phyloP scores from a whole-genome alignment of 371 early-diverging fungal genomes.

The Rhizopus sp. region DNA sequence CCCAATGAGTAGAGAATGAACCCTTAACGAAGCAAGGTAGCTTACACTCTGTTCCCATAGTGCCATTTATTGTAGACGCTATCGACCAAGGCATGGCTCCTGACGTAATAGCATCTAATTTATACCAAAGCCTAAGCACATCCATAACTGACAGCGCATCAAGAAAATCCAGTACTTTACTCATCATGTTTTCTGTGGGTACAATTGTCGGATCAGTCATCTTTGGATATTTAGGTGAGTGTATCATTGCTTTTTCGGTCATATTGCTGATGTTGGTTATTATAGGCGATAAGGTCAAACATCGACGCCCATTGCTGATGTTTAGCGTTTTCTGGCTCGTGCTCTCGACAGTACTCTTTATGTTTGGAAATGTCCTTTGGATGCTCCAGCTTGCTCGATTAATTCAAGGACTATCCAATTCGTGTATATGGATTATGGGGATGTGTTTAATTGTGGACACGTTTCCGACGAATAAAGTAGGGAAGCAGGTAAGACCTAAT shows the following conservation, averaged over 20 bases:
- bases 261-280: background rate
- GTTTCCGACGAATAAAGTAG: conserved; percentile 50
- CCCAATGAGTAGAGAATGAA: conserved; percentile 53
- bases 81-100: conserved; percentile 26
- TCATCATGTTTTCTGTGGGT: conserved; percentile 64
- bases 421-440: conserved; percentile 59
- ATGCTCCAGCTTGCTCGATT: conserved; percentile 58
- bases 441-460: conserved; percentile 59
- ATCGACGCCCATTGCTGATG: conserved; percentile 59
- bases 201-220: conserved; percentile 68
- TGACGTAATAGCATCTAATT: conserved; percentile 1
- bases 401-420: conserved; percentile 60
- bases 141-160: conserved; percentile 42
- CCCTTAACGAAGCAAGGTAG: background rate
- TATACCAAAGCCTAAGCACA: conserved; percentile 6
- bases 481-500: conserved; percentile 28
- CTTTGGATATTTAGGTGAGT: conserved; percentile 51
- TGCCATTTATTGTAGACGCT: conserved; percentile 68
- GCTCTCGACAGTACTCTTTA: conserved; percentile 55
- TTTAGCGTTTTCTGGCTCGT: conserved; percentile 51
- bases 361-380: conserved; percentile 51
- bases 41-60: conserved; percentile 3
- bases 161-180: conserved; percentile 63
- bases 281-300: conserved; percentile 24
- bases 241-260: conserved; percentile 25